These are phyloP conservation scores for Kurtzmaniella fragi DNA, from an alignment of 805 yeast species.

Conservation along the genomic window DNA sequence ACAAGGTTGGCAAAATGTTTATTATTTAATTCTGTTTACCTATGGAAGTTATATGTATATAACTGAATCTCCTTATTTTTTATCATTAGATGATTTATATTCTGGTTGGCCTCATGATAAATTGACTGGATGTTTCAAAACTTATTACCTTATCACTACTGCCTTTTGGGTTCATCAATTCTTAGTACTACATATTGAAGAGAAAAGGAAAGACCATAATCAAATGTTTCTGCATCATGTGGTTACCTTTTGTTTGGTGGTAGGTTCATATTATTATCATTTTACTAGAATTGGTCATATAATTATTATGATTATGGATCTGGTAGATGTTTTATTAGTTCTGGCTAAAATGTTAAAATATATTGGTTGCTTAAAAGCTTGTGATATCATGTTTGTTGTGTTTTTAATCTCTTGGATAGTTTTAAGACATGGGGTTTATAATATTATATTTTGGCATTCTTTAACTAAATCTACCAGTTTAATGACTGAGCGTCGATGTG, in stretches of 20 bases:
- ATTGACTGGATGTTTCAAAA: slow-evolving; percentile 49
- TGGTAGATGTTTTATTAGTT: slow-evolving; percentile 68
- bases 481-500: slow-evolving; percentile 42
- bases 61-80: slow-evolving; percentile 50
- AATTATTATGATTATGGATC: slow-evolving; percentile 75
- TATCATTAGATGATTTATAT: slow-evolving; percentile 55
- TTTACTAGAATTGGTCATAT: slow-evolving; percentile 76
- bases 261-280: slow-evolving; percentile 70
- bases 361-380: slow-evolving; percentile 51
- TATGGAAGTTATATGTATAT: slow-evolving; percentile 56
- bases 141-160: slow-evolving; percentile 67
- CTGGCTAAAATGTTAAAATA: slow-evolving; percentile 76
- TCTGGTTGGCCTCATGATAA: slow-evolving; percentile 70
- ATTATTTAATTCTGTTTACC: slow-evolving; percentile 50
- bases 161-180: slow-evolving; percentile 80
- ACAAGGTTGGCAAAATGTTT: slow-evolving; percentile 74
- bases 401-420: slow-evolving; percentile 68
- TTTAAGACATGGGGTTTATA: slow-evolving; percentile 69
- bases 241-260: slow-evolving; percentile 61
- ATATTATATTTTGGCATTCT: slow-evolving; percentile 60
- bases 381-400: slow-evolving; percentile 65
- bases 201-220: slow-evolving; percentile 70
- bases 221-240: slow-evolving; percentile 91
- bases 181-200: slow-evolving; percentile 71
- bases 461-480: slow-evolving; percentile 31